Conservation (phyloP, 2,329 filamentous ascomycete genomes). For the Penicillium sp. region DNA sequence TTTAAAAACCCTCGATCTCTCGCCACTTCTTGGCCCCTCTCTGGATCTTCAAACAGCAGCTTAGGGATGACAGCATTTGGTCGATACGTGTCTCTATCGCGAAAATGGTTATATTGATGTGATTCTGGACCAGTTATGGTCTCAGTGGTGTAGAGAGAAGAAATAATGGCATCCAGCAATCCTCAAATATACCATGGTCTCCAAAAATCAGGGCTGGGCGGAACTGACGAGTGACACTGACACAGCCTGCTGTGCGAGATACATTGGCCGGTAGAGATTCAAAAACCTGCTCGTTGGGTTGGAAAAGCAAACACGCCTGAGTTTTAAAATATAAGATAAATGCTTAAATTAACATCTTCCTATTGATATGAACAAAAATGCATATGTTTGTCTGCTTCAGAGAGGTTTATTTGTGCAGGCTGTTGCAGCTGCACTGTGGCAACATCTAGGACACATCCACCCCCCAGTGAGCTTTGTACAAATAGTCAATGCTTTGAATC, state of each 20-base stretch:
- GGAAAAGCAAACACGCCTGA: not conserved
- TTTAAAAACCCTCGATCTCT: conserved; percentile 12
- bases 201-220: not conserved
- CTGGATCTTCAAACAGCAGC: conserved; percentile 11
- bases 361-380: too few relatives aligned
- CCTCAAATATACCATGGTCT: not conserved
- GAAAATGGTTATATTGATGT: not conserved
- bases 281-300: not conserved
- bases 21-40: conserved; percentile 12
- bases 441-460: not conserved
- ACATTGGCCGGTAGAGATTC: not conserved
- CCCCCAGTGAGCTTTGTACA: not conserved
- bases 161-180: not conserved
- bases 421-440: not conserved
- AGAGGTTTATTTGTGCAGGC: not conserved
- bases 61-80: conserved; percentile 16
- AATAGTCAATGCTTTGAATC: not conserved
- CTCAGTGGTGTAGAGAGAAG: not conserved
- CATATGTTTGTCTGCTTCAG: not conserved
- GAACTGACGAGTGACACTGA: not conserved
- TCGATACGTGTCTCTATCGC: not conserved
- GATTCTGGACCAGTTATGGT: not conserved
- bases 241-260: not conserved
- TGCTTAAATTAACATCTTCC: not conserved
- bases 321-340: not conserved